Percentiles rank a stretch among this genome's conserved stretches.
These are phyloP conservation scores for Avena atlantica DNA, from an alignment of 176 grass and related monocot genomes.

Conservation along the genomic window DNA sequence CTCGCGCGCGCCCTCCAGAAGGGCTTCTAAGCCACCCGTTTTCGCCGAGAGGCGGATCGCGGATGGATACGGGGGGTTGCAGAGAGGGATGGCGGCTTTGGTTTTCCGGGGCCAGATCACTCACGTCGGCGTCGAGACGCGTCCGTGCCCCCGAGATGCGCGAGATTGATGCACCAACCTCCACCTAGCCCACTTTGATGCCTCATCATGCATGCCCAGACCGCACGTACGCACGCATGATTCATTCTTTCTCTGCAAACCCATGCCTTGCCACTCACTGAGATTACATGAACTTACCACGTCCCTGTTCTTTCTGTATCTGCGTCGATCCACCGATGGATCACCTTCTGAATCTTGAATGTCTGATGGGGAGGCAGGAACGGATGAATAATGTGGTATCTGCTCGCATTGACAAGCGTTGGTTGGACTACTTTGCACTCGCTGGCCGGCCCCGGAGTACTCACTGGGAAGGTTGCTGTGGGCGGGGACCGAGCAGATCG, in stretches of 20 bases:
- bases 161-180: constrained; percentile 50
- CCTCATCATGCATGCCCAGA: not conserved
- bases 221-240: not conserved
- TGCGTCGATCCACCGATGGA: not conserved
- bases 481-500: not conserved
- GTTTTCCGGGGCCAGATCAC: not conserved
- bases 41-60: not conserved
- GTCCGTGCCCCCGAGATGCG: constrained; percentile 18
- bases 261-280: too few relatives aligned
- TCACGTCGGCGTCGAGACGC: constrained; percentile 2
- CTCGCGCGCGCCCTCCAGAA: not conserved
- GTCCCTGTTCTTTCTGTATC: not conserved
- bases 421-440: not conserved
- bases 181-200: constrained; percentile 19
- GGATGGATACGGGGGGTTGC: not conserved
- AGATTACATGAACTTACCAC: not conserved
- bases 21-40: constrained; percentile 46
- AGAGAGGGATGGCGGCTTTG: not conserved
- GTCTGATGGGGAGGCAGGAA: not conserved
- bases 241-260: too few relatives aligned
- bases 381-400: not conserved
- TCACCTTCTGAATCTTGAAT: not conserved
- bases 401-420: not conserved
- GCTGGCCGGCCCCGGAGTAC: not conserved
- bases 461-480: not conserved